Base-by-base conservation (phyloP, 768 basidiomycete species). In the Phaeotremella skinneri region DNA sequence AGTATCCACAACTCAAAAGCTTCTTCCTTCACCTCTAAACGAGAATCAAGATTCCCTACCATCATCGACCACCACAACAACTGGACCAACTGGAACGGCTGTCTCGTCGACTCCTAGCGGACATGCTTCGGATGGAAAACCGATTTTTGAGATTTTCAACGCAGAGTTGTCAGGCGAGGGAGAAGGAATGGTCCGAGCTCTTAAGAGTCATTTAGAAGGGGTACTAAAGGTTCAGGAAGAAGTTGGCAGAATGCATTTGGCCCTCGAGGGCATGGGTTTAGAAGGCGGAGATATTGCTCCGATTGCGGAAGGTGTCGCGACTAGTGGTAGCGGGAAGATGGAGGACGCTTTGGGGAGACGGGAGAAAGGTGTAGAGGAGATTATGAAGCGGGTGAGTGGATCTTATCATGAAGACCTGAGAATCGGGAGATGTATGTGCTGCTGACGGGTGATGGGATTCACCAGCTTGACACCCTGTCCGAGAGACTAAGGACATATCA, bases 181-280 rank as follows among this genome's bases (percentile, higher is more conserved):
- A 4, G 41, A 62, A 23, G 58, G 58, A 25, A 69, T 74, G 66
- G 65, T 64, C 5, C 56, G 57, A 41, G 43, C 52, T 17, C 52
- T 74, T 0, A 67, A 68, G 42, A 53, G 49, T 5, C 70, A 74
- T 55, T 43, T 74, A 32, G 72, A 71, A 16, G 58, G 59, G 2
- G 72, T 71, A 20, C 47, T 74, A 39, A 62, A 56, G 52, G 68
- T 65, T 5, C 72, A 74, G 48, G 66, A 69, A 42, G 69, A 74
- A 42, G 58, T 74, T 37, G 68, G 67, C 7, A 42, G 50, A 30
- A 67, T 74, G 68, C 72, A 74, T 64, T 29, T 70, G 7, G 41
- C 34, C 21, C 43, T 74, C 49, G 72, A 71, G 34, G 59, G 43
- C 29, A 59, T 42, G 25, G 39, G 42, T 29, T 32, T 56, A 39